phyloP scores from a whole-genome alignment of 345 rosid genomes.

The Eucalyptus pumila region DNA sequence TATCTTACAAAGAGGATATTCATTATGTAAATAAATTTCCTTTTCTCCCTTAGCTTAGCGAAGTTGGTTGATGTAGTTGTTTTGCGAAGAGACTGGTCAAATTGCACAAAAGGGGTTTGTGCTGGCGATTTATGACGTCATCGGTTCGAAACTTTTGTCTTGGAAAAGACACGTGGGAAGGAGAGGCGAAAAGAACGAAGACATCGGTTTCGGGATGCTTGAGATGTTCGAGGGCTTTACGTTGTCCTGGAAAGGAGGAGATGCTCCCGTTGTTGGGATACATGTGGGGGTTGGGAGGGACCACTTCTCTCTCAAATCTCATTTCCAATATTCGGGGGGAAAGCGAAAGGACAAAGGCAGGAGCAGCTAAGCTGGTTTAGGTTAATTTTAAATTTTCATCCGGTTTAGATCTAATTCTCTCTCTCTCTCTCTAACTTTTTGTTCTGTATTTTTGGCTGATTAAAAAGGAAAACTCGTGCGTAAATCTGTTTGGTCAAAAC shows the following conservation, averaged over 20 bases:
- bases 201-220: not conserved
- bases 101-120: not conserved
- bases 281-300: not conserved
- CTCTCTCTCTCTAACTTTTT: not conserved
- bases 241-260: not conserved
- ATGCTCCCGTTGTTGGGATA: not conserved
- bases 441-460: not conserved
- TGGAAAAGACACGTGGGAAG: not conserved
- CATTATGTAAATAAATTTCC: not conserved
- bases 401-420: not conserved
- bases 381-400: not conserved
- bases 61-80: not conserved
- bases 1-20: not conserved
- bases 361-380: not conserved
- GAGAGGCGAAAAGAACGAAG: not conserved
- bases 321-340: not conserved
- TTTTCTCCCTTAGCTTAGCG: not conserved
- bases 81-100: not conserved
- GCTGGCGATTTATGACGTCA: not conserved
- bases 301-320: not conserved
- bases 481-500: no score
- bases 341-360: not conserved
- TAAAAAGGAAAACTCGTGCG: no score
- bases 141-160: no score
- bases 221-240: not conserved